A percentile compares a stretch with the other conserved stretches of the same genome.
Conservation (phyloP, 108 stramenopile genomes). For the Cyclotella baltica region DNA sequence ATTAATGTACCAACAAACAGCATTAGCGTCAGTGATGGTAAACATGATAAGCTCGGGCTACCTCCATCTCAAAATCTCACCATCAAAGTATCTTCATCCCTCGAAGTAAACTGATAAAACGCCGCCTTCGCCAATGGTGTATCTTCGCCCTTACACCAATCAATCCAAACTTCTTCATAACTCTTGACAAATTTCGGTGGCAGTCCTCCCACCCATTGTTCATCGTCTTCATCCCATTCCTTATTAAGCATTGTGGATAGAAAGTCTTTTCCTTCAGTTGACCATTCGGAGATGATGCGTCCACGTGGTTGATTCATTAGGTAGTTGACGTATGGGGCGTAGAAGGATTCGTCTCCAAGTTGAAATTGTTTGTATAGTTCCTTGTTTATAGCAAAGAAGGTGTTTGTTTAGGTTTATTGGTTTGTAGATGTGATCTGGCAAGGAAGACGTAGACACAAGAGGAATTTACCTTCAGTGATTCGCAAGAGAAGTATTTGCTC, state of each 20-base stretch:
- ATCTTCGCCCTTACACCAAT: constrained; percentile 45
- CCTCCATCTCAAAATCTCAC: neutral
- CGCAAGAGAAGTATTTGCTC: constrained; percentile 26
- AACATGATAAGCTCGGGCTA: neutral
- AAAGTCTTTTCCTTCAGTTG: constrained; percentile 50
- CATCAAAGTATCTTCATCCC: constrained; percentile 54
- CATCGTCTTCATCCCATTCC: constrained; percentile 5
- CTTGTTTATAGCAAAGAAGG: neutral
- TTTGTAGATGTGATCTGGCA: neutral
- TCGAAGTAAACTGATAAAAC: constrained; percentile 51
- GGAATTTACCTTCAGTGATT: constrained; percentile 19
- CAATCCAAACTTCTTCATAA: constrained; percentile 41
- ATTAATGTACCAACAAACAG: neutral
- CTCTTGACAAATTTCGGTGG: constrained; percentile 32
- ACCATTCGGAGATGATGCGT: constrained; percentile 58
- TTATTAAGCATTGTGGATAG: constrained; percentile 41
- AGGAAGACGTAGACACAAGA: neutral
- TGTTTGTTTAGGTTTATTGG: neutral
- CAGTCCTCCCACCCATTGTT: constrained; percentile 15
- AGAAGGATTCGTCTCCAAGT: constrained; percentile 61
- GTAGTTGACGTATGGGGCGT: constrained; percentile 76
- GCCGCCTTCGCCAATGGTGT: constrained; percentile 46
- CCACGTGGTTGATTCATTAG: constrained; percentile 58
- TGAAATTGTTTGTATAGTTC: constrained; percentile 45
- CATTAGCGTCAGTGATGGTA: neutral